Percentiles rank a stretch among this genome's conserved stretches.
Evolutionary conservation across 805 yeast species (phyloP).

Genomic region (Helenozyma rhizophorensis): DNA sequence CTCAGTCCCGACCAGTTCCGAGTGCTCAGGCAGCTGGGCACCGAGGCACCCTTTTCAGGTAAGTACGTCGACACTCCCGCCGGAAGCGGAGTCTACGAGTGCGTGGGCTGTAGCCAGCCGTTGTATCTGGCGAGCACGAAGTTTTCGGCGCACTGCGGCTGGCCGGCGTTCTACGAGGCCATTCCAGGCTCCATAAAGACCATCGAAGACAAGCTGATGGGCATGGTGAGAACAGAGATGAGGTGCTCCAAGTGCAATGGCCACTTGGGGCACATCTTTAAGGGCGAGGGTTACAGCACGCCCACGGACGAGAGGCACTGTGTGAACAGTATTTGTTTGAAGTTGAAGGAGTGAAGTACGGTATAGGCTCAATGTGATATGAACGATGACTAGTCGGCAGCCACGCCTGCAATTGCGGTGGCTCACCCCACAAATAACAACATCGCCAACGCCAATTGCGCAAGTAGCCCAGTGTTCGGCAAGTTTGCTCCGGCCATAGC

Average conservation of each 20-base stretch:
- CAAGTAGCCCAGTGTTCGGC: no score
- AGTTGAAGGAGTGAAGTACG: conserved; percentile 41
- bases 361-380: no score
- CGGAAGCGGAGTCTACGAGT: conserved; percentile 63
- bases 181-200: conserved; percentile 71
- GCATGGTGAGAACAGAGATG: conserved; percentile 88
- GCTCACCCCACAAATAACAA: no score
- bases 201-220: conserved; percentile 56
- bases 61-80: conserved; percentile 52
- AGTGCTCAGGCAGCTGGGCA: conserved; percentile 69
- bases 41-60: conserved; percentile 66
- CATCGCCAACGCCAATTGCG: no score
- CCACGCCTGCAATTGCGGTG: no score
- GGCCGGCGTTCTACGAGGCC: conserved; percentile 97
- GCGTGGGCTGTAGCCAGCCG: conserved; percentile 84
- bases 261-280: conserved; percentile 92
- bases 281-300: conserved; percentile 85
- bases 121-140: conserved; percentile 76
- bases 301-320: conserved; percentile 95
- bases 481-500: no score
- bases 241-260: conserved; percentile 86
- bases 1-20: conserved; percentile 73
- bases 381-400: no score
- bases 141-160: conserved; percentile 90
- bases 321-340: conserved; percentile 81